Base-by-base conservation (phyloP, 176 grass and related monocot genomes). In the Chrysopogon serrulatus region DNA sequence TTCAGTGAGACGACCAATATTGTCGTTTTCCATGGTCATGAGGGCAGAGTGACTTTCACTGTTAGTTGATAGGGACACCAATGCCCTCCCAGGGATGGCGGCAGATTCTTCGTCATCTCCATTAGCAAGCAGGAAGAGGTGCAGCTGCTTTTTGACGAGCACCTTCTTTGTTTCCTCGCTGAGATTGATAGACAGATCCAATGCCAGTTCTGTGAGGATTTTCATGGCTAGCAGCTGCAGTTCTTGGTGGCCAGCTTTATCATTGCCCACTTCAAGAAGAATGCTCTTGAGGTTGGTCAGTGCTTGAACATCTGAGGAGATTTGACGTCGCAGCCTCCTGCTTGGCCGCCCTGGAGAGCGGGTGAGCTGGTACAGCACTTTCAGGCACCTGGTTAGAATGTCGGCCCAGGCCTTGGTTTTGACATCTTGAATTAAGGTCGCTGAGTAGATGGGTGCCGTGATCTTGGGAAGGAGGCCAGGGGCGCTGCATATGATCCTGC, bases 1-100 rank as follows among this genome's bases (percentile, higher is more conserved):
- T 23, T 16, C 24, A 4, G 11, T 71, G 68, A 71, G 68, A 44
- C n/a, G 5, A 17, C 15, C 62, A 60, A 13, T 27, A 27, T 27
- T 27, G n/a, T 33, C 8, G 0, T 6, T 1, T 3, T n/a, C 0
- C 7, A 19, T 7, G 0, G 0, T 31, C 10, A 5, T 8, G 27
- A 60, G 4, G 34, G 0, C 5, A 19, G 33, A 56, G 16, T 42
- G 23, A 32, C 24, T 30, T 30, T 9, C 1, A 31, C 15, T 71
- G 17, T 40, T 56, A 37, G 23, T 28, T 71, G 67, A 71, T 12
- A 82, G 3, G 19, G 23, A 8, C n/a, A 11, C 26, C n/a, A 82
- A 3, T 43, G 66, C 2, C 31, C 56, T 57, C 10, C 79, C 79
- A 2, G 79, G 67, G 10, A n/a, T 41, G 35, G 56, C 0, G 1